Conservation (phyloP, 2,329 filamentous ascomycete genomes). For the Biscogniauxia marginata region DNA sequence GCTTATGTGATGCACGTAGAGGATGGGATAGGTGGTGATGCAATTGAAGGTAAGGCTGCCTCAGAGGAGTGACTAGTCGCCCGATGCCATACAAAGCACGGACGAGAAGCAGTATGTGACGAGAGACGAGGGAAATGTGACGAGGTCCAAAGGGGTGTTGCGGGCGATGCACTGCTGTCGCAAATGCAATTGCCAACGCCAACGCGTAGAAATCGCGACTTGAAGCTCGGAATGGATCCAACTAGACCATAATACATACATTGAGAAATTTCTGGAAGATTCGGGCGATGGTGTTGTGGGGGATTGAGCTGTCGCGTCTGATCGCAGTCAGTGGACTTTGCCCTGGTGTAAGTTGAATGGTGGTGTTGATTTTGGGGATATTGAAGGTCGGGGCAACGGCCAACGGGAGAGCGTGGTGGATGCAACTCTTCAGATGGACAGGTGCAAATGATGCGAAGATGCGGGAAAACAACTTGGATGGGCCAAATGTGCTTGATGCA, state of each 20-base stretch:
- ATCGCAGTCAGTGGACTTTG: slow-evolving; percentile 28
- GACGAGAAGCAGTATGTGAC: too few relatives aligned
- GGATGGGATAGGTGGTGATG: neutral
- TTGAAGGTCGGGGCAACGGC: slow-evolving; percentile 4
- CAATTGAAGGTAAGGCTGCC: neutral
- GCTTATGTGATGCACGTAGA: too few relatives aligned
- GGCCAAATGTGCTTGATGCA: slow-evolving; percentile 8
- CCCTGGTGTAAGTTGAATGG: slow-evolving; percentile 17
- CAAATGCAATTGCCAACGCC: slow-evolving; percentile 40
- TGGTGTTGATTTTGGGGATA: slow-evolving; percentile 12
- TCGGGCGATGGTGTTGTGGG: slow-evolving; percentile 26
- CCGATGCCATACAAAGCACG: too few relatives aligned
- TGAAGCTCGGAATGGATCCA: slow-evolving; percentile 35
- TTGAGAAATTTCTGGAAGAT: slow-evolving; percentile 24
- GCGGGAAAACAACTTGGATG: slow-evolving; percentile 7
- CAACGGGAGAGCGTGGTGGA: slow-evolving; percentile 6
- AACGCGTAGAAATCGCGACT: slow-evolving; percentile 32
- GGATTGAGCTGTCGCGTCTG: slow-evolving; percentile 34
- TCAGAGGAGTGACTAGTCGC: too few relatives aligned
- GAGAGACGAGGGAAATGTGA: too few relatives aligned
- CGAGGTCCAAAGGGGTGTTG: slow-evolving; percentile 5
- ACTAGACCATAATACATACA: slow-evolving; percentile 36
- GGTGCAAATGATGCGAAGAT: slow-evolving; percentile 8
- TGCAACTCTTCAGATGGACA: too few relatives aligned
- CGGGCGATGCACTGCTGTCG: slow-evolving; percentile 30